Percentiles rank a stretch among this genome's conserved stretches.
Conservation (phyloP, 2,329 filamentous ascomycete species). For the Botryotinia narcissicola region DNA sequence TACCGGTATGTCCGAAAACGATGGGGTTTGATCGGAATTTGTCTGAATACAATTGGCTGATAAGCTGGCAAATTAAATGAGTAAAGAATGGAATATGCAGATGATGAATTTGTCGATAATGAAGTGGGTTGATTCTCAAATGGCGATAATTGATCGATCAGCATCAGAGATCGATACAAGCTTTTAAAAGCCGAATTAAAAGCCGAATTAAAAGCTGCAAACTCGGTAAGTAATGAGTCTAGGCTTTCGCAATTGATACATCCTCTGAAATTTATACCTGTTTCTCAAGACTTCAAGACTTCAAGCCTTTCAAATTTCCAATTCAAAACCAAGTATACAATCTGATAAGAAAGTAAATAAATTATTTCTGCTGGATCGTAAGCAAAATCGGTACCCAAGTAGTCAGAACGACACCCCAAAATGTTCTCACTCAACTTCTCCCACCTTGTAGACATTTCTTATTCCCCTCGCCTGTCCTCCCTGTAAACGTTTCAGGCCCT, state of each 20-base stretch:
- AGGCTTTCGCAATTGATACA: background rate
- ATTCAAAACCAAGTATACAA: background rate
- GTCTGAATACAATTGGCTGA: background rate
- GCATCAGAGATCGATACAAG: background rate
- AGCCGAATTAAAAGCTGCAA: background rate
- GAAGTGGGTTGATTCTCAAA: background rate
- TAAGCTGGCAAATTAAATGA: background rate
- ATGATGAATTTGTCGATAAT: background rate
- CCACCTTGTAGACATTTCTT: constrained; percentile 56
- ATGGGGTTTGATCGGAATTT: background rate
- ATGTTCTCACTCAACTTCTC: constrained; percentile 9
- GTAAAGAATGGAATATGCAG: background rate
- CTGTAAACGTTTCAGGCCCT: constrained; percentile 53
- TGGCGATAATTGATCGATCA: background rate
- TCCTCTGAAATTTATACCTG: background rate
- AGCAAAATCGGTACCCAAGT: background rate
- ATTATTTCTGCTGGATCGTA: background rate
- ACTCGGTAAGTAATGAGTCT: background rate
- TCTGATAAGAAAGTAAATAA: background rate
- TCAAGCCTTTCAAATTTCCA: background rate
- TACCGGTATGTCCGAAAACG: background rate
- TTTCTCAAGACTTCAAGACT: background rate
- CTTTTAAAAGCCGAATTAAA: background rate
- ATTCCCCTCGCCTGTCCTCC: constrained; percentile 58
- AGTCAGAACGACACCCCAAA: background rate